A percentile compares a stretch with the other conserved stretches of the same genome.
phyloP scores from a whole-genome alignment of 305 asterid species.

The Solanum hybrid region DNA sequence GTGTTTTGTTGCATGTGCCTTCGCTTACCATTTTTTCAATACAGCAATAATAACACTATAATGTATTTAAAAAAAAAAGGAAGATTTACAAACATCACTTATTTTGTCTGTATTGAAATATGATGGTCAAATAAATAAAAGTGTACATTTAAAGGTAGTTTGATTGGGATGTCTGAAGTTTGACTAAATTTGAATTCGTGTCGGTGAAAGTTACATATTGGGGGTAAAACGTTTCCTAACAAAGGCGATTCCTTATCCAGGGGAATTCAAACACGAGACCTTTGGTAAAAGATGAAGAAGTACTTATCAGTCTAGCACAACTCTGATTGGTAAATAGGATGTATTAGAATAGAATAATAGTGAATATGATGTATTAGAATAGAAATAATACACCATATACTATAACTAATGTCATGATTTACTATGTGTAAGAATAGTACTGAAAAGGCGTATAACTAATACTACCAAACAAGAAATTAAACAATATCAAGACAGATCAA shows the following conservation, averaged over 20 bases:
- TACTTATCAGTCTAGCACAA: not conserved
- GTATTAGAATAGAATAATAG: not conserved
- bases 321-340: not conserved
- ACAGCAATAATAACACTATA: constrained; percentile 3
- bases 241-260: too few species aligned
- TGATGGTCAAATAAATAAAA: not conserved
- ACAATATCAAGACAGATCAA: not conserved
- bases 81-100: not conserved
- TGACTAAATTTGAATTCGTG: not conserved
- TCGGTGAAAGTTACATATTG: fast-evolving
- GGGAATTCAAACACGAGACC: not conserved
- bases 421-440: too few species aligned
- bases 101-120: not conserved
- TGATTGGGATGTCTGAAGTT: not conserved
- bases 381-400: not conserved
- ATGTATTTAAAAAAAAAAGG: not conserved
- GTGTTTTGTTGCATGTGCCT: constrained; percentile 16
- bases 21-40: constrained; percentile 19
- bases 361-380: not conserved
- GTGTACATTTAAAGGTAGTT: not conserved
- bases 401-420: not conserved
- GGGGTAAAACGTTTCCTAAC: too few species aligned
- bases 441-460: not conserved
- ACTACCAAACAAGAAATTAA: not conserved
- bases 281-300: not conserved